A percentile compares a stretch with the other conserved stretches of the same genome.
phyloP scores from a whole-genome alignment of 129 eudicot species.

The Artemisia tridentata region DNA sequence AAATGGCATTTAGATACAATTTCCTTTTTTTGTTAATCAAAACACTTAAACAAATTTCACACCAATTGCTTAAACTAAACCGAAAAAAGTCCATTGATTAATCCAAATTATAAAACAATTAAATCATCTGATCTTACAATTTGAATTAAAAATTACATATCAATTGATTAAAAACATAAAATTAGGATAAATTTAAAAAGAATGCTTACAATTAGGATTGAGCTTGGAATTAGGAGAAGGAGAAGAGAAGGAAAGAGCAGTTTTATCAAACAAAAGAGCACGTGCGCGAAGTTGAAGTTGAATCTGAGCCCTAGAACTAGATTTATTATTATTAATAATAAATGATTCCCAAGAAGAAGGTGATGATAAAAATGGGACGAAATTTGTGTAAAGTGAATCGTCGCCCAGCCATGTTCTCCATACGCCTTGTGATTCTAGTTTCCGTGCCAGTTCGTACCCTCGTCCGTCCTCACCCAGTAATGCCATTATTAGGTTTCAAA shows the following conservation, averaged over 20 bases:
- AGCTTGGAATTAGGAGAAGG: conserved; percentile 59
- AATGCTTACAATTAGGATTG: conserved; percentile 66
- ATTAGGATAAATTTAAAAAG: too few species aligned
- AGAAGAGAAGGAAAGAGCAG: conserved; percentile 50
- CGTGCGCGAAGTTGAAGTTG: conserved; percentile 89
- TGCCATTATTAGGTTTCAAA: conserved; percentile 36
- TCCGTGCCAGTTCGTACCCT: conserved; percentile 93
- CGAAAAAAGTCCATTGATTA: neutral
- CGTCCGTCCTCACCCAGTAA: conserved; percentile 89
- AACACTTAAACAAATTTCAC: neutral
- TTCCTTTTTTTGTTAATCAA: too few species aligned
- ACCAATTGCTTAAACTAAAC: neutral
- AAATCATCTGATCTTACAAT: too few species aligned
- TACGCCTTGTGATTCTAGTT: conserved; percentile 73
- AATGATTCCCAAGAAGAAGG: conserved; percentile 80
- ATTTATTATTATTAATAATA: conserved; percentile 25
- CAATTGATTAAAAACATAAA: neutral
- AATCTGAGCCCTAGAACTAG: conserved; percentile 57
- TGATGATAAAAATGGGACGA: conserved; percentile 59
- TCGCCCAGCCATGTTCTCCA: conserved; percentile 98
- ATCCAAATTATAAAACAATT: too few species aligned
- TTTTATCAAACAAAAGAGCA: conserved; percentile 96
- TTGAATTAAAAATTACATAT: too few species aligned
- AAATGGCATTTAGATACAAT: too few species aligned
- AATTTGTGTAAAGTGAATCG: conserved; percentile 59